Evolutionary conservation across 2,329 filamentous ascomycete species (phyloP).

Genomic region (Metarhizium brunneum): DNA sequence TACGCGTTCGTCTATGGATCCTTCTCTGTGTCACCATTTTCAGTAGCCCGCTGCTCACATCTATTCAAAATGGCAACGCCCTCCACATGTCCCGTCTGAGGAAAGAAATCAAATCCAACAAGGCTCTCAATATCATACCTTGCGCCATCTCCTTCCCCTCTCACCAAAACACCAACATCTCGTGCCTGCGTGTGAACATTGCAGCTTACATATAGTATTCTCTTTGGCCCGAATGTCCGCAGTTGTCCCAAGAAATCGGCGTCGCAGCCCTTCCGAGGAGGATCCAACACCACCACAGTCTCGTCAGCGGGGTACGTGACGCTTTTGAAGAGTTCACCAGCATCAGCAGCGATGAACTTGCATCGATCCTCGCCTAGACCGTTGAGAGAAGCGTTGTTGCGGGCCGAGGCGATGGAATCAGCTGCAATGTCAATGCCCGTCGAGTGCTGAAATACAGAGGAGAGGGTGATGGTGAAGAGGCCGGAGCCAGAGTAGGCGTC

Average conservation of each 20-base stretch:
- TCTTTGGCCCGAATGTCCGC: conserved; percentile 62
- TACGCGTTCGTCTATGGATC: neutral
- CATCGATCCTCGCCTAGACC: conserved; percentile 57
- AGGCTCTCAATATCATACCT: conserved; percentile 84
- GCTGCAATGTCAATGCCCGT: conserved; percentile 85
- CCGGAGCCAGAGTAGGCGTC: conserved; percentile 97
- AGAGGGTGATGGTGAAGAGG: conserved; percentile 92
- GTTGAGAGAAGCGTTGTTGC: conserved; percentile 71
- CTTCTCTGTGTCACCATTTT: neutral
- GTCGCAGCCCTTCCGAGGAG: conserved; percentile 93
- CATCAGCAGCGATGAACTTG: conserved; percentile 83
- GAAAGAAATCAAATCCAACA: conserved; percentile 94
- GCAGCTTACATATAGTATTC: conserved; percentile 91
- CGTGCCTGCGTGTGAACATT: conserved; percentile 97
- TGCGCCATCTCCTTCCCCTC: conserved; percentile 43
- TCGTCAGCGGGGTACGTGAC: conserved; percentile 66
- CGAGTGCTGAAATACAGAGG: conserved; percentile 71
- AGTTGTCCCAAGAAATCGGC: conserved; percentile 75
- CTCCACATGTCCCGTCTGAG: conserved; percentile 68
- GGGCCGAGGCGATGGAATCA: conserved; percentile 69
- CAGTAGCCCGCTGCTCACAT: conserved; percentile 29
- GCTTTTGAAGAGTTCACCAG: conserved; percentile 68
- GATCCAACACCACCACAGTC: conserved; percentile 91
- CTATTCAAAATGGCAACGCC: conserved; percentile 56
- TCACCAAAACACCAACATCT: conserved; percentile 80